Evolutionary conservation across 371 early-diverging fungal species (phyloP).

Genomic region (Sporodiniella umbellata): DNA sequence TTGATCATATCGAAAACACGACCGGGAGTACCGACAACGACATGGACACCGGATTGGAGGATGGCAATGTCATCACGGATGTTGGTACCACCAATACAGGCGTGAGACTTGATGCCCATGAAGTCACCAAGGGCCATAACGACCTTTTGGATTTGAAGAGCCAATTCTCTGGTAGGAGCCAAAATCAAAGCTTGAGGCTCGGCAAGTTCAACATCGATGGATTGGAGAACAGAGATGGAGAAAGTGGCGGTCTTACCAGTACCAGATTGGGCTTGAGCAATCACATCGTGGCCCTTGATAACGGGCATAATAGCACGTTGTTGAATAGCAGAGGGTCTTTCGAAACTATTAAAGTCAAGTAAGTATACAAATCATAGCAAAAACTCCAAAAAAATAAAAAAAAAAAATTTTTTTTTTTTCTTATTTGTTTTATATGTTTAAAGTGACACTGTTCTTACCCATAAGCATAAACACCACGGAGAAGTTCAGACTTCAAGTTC

Average conservation of each 20-base stretch:
- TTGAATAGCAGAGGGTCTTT: conserved; percentile 90
- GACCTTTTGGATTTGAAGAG: conserved; percentile 85
- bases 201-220: conserved; percentile 67
- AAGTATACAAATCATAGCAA: no score
- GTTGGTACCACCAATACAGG: conserved; percentile 91
- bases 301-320: conserved; percentile 90
- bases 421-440: no score
- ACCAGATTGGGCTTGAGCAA: conserved; percentile 96
- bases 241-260: conserved; percentile 98
- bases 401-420: no score
- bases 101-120: conserved; percentile 78
- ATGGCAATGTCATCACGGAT: conserved; percentile 77
- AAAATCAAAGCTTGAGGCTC: conserved; percentile 88
- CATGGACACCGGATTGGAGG: conserved; percentile 68
- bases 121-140: conserved; percentile 82
- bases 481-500: conserved; percentile 78
- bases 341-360: conserved; percentile 55
- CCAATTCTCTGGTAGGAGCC: conserved; percentile 92
- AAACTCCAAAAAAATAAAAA: no score
- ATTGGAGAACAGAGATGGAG: conserved; percentile 89
- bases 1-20: conserved; percentile 92
- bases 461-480: conserved; percentile 88
- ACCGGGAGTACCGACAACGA: conserved; percentile 95
- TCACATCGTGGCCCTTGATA: conserved; percentile 83
- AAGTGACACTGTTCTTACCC: conserved; percentile 63